phyloP scores from a whole-genome alignment of 768 basidiomycete species.

The Kwoniella sp. region DNA sequence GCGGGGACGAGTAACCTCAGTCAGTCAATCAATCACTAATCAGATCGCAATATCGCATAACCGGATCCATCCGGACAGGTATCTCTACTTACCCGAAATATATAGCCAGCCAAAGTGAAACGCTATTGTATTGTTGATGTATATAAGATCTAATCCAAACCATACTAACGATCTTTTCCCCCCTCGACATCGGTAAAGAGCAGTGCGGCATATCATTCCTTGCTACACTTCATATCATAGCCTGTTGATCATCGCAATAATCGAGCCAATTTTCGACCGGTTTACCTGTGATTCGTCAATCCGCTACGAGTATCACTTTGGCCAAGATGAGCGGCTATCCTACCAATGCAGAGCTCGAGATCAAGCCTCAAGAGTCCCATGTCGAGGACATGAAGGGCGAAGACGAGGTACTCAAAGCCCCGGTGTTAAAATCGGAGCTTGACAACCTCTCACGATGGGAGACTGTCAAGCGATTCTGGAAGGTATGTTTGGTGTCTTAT shows the following conservation, averaged over 20 bases:
- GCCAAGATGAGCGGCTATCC: conserved; percentile 9
- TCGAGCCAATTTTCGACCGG: too few species aligned
- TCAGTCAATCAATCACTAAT: not conserved
- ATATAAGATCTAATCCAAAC: not conserved
- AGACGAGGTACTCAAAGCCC: conserved; percentile 1
- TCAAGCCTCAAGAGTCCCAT: conserved; percentile 15
- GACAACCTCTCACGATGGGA: conserved; percentile 18
- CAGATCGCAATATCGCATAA: not conserved
- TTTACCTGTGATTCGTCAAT: too few species aligned
- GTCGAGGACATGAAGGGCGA: conserved; percentile 14
- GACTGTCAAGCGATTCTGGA: conserved; percentile 21
- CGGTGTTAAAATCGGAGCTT: conserved; percentile 16
- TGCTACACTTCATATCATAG: too few species aligned
- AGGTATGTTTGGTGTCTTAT: conserved; percentile 15
- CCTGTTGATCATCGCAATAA: too few species aligned
- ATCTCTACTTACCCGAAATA: not conserved
- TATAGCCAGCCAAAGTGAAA: too few species aligned
- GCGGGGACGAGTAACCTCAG: not conserved
- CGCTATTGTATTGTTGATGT: too few species aligned
- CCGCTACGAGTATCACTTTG: too few species aligned
- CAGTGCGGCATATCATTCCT: too few species aligned
- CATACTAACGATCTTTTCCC: not conserved
- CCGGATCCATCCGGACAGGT: not conserved
- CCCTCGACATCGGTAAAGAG: not conserved
- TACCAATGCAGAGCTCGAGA: not conserved